Evolutionary conservation across 257 asterid genomes (phyloP).

Genomic region (Agastache rugosa): DNA sequence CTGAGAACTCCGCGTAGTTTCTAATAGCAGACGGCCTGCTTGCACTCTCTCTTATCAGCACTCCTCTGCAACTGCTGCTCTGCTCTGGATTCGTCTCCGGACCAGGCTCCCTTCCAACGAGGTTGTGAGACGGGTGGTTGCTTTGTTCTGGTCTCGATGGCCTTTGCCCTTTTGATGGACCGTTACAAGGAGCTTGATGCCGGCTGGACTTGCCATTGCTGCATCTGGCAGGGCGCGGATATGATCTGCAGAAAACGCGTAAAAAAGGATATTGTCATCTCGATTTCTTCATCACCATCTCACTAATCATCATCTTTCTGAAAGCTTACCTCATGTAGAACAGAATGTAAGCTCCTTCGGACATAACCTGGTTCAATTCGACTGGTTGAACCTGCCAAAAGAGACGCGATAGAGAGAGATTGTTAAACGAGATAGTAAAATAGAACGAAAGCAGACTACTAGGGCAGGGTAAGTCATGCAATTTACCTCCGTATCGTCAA

Average conservation of each 20-base stretch:
- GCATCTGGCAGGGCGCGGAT: slow-evolving; percentile 56
- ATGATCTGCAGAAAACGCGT: slow-evolving; percentile 51
- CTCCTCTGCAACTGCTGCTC: slow-evolving; percentile 34
- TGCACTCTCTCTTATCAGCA: slow-evolving; percentile 45
- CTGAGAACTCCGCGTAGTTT: slow-evolving; percentile 55
- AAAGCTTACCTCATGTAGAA: slow-evolving; percentile 78
- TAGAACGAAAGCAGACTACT: neutral
- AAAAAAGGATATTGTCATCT: neutral
- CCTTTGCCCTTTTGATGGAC: slow-evolving; percentile 47
- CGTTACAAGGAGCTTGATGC: slow-evolving; percentile 35
- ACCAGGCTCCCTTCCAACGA: slow-evolving; percentile 33
- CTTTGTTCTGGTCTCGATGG: slow-evolving; percentile 44
- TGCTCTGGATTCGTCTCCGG: slow-evolving; percentile 15
- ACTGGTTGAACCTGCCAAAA: slow-evolving; percentile 69
- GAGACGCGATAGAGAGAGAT: slow-evolving; percentile 26
- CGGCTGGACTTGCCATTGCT: slow-evolving; percentile 43
- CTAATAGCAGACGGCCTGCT: slow-evolving; percentile 41
- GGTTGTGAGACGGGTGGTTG: slow-evolving; percentile 30
- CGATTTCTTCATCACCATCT: neutral
- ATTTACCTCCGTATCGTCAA: slow-evolving; percentile 83
- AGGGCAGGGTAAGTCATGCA: neutral
- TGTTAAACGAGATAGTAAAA: neutral
- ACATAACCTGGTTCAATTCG: slow-evolving; percentile 72
- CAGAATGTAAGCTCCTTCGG: slow-evolving; percentile 85
- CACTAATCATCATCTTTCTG: neutral